These are phyloP conservation scores for Aureobasidium uvarum DNA, from an alignment of 2,329 filamentous ascomycete genomes.

Conservation along the genomic window DNA sequence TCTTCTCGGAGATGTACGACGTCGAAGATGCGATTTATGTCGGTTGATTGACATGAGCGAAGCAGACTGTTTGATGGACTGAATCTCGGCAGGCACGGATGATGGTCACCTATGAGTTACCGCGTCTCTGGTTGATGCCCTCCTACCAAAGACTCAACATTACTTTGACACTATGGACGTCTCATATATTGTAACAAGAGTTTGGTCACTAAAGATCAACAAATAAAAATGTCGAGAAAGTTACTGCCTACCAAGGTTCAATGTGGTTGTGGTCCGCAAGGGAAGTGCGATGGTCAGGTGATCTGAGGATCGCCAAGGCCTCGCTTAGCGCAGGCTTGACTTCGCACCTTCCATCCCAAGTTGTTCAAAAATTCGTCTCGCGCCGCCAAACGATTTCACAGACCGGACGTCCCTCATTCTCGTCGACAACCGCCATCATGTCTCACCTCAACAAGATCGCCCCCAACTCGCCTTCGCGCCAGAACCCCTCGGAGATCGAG, in stretches of 20 bases:
- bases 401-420: slow-evolving; percentile 25
- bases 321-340: slow-evolving; percentile 17
- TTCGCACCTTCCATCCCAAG: neutral
- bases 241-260: neutral
- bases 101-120: neutral
- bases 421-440: slow-evolving; percentile 52
- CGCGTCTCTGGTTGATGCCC: neutral
- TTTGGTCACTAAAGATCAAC: neutral
- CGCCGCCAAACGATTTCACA: slow-evolving; percentile 25
- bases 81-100: slow-evolving; percentile 8
- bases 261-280: neutral
- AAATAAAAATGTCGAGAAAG: neutral
- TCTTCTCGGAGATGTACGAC: neutral
- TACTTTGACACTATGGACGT: too few species aligned
- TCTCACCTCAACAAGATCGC: slow-evolving; percentile 91
- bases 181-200: too few species aligned
- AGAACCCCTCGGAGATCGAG: slow-evolving; percentile 97
- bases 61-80: neutral
- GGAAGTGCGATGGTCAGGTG: neutral
- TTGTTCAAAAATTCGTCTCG: slow-evolving; percentile 25
- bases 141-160: too few species aligned
- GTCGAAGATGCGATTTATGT: neutral
- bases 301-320: neutral
- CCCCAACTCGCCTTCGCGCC: slow-evolving; percentile 91
- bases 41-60: too few species aligned